These are phyloP conservation scores for Citrus reticulata DNA, from an alignment of 345 rosid species.

Conservation along the genomic window DNA sequence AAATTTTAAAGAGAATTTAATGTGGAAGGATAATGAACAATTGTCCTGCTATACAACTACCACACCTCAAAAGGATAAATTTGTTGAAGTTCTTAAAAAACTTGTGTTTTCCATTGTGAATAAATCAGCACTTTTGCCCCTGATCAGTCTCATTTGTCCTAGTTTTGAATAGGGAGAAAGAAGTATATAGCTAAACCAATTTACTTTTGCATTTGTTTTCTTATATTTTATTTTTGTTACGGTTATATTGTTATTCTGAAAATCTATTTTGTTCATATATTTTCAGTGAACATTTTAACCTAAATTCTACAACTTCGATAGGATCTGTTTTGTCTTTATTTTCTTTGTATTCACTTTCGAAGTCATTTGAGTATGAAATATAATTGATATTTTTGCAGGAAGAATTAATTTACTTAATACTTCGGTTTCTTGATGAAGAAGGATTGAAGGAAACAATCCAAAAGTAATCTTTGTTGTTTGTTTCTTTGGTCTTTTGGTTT, in stretches of 20 bases:
- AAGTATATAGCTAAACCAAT: neutral
- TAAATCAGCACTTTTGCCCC: neutral
- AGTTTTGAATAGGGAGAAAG: neutral
- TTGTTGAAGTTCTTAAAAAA: neutral
- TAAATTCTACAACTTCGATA: neutral
- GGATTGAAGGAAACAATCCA: conserved; percentile 33
- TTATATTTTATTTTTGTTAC: neutral
- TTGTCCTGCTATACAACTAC: neutral
- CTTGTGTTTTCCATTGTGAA: neutral
- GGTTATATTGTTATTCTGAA: neutral
- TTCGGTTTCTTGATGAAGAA: conserved; percentile 38
- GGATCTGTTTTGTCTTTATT: neutral
- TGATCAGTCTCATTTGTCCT: neutral
- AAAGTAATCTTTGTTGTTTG: conserved; percentile 13
- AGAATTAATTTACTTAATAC: conserved; percentile 33
- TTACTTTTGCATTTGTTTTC: neutral
- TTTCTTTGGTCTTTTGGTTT: neutral
- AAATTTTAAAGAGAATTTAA: neutral
- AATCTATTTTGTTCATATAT: neutral
- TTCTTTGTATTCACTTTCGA: neutral
- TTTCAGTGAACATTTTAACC: neutral
- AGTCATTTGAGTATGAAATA: neutral
- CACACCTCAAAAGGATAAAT: neutral
- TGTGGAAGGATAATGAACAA: neutral
- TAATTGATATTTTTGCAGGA: conserved; percentile 28